Evolutionary conservation across 495 filamentous ascomycete species (phyloP).

Genomic region (Trichoderma asperelloides): DNA sequence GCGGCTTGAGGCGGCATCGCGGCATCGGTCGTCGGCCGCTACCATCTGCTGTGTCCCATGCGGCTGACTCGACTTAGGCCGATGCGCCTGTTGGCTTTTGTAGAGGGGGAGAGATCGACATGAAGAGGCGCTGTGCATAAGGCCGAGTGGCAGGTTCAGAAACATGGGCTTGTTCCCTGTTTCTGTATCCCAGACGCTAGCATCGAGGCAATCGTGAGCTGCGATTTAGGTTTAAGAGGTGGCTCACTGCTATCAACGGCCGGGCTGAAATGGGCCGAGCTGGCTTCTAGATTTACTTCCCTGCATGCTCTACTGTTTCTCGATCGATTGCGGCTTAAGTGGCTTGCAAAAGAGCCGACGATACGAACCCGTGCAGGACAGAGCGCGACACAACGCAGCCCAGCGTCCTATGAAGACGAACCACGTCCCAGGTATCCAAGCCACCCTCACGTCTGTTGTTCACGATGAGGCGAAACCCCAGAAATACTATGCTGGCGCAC

Average conservation of each 20-base stretch:
- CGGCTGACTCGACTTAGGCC: not conserved
- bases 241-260: no score
- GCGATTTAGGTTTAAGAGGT: not conserved
- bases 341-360: no score
- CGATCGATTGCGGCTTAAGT: not conserved
- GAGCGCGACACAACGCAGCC: not conserved
- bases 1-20: not conserved
- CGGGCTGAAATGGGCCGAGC: no score
- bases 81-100: not conserved
- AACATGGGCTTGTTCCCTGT: not conserved
- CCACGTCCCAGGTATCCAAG: not conserved
- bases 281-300: not conserved
- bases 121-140: not conserved
- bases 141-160: not conserved
- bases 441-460: not conserved
- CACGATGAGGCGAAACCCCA: constrained; percentile 1
- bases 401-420: not conserved
- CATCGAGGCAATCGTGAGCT: not conserved
- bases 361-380: not conserved
- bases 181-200: not conserved
- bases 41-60: not conserved
- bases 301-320: not conserved
- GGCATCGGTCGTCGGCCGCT: not conserved
- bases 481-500: not conserved
- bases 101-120: not conserved